A percentile compares a stretch with the other conserved stretches of the same genome.
phyloP scores from a whole-genome alignment of 257 asterid species.

The Solanum bulbocastanum region DNA sequence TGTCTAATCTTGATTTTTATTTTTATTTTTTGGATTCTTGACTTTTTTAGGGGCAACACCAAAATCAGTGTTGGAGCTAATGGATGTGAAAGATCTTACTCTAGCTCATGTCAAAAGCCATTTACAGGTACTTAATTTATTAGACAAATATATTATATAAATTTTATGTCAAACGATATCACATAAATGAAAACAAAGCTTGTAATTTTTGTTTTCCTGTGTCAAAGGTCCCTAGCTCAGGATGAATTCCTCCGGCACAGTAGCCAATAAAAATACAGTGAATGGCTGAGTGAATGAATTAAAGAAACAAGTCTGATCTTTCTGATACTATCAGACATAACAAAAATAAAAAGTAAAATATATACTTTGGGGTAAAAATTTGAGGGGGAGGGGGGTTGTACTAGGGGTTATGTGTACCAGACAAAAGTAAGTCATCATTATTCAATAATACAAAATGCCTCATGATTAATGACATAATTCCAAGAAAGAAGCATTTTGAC shows the following conservation, averaged over 20 bases:
- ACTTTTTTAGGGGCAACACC: constrained; percentile 77
- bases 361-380: not conserved
- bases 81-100: constrained; percentile 95
- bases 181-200: accelerated
- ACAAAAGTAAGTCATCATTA: constrained; percentile 80
- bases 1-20: not conserved
- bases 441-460: constrained; percentile 55
- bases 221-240: not conserved
- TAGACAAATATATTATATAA: not conserved
- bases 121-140: constrained; percentile 52
- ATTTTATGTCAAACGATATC: accelerated
- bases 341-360: not conserved
- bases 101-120: constrained; percentile 90
- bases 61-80: constrained; percentile 83
- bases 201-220: not conserved
- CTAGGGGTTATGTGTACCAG: constrained; percentile 8
- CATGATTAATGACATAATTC: constrained; percentile 38
- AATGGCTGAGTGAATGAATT: constrained; percentile 49
- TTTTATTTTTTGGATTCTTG: not conserved
- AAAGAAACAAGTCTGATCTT: constrained; percentile 34
- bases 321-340: constrained; percentile 13
- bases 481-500: constrained; percentile 4
- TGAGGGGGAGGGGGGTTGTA: no score
- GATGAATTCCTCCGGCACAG: constrained; percentile 67
- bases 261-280: constrained; percentile 66